phyloP scores from a whole-genome alignment of 208 protist genomes.

The Porcisia deanei region DNA sequence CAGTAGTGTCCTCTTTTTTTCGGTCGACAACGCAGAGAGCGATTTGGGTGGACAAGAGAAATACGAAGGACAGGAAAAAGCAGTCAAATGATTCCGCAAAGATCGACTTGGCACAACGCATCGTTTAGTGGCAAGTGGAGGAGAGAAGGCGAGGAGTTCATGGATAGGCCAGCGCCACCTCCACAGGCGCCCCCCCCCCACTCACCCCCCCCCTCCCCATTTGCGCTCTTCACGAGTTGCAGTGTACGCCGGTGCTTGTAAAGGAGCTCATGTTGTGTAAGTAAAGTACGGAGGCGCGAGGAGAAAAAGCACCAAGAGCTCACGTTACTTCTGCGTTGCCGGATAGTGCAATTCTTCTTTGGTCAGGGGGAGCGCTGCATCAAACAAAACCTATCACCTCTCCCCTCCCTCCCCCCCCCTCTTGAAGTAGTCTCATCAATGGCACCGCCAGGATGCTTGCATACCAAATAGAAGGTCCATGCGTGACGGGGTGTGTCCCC shows the following conservation, averaged over 20 bases:
- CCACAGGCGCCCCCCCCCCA: no score
- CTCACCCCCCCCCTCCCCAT: no score
- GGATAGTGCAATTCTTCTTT: background rate
- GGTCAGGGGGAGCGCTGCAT: background rate
- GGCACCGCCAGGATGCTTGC: background rate
- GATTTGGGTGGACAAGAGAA: background rate
- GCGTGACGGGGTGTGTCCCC: background rate
- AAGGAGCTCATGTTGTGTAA: background rate
- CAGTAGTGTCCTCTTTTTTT: background rate
- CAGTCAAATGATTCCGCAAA: background rate
- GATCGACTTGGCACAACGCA: background rate
- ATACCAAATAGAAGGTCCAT: background rate
- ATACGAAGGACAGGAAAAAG: background rate
- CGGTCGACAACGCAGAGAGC: background rate
- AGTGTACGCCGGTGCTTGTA: background rate
- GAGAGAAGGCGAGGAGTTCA: background rate
- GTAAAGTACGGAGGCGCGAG: background rate
- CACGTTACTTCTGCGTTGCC: background rate
- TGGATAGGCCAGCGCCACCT: background rate
- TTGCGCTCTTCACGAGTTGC: background rate
- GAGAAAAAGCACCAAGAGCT: background rate
- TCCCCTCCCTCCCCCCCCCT: background rate
- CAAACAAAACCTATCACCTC: background rate
- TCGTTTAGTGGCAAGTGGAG: no score
- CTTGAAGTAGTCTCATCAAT: background rate